Percentiles rank a stretch among this genome's conserved stretches.
Conservation (phyloP, 441 rosid species). For the Bocquillonia castaneifolia region DNA sequence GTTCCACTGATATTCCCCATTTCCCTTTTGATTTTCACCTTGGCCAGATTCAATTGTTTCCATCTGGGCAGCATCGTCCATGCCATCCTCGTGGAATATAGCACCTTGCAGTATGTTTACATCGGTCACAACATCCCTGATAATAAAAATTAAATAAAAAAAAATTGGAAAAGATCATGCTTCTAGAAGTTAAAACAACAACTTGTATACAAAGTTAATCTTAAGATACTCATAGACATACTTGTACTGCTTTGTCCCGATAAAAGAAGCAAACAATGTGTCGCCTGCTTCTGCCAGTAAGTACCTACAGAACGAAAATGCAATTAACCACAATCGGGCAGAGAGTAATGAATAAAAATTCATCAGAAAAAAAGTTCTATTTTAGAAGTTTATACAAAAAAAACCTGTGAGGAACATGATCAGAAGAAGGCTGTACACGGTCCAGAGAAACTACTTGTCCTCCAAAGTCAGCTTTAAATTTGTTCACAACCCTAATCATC, state of each 20-base stretch:
- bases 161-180: slow-evolving; percentile 3
- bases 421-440: slow-evolving; percentile 92
- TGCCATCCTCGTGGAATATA: slow-evolving; percentile 77
- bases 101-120: slow-evolving; percentile 95
- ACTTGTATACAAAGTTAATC: not conserved
- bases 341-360: not conserved
- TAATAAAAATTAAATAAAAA: slow-evolving; percentile 19
- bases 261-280: slow-evolving; percentile 90
- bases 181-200: slow-evolving; percentile 15
- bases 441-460: slow-evolving; percentile 83
- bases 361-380: not conserved
- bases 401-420: slow-evolving; percentile 93
- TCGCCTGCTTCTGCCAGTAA: slow-evolving; percentile 93
- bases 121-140: slow-evolving; percentile 94
- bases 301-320: slow-evolving; percentile 48
- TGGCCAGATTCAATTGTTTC: slow-evolving; percentile 42
- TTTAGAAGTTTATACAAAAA: no score
- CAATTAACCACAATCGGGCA: not conserved
- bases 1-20: slow-evolving; percentile 41
- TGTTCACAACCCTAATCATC: slow-evolving; percentile 86
- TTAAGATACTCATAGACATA: slow-evolving; percentile 35
- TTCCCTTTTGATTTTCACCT: slow-evolving; percentile 41
- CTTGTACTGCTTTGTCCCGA: slow-evolving; percentile 95
- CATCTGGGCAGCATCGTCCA: slow-evolving; percentile 38
- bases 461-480: slow-evolving; percentile 91